Evolutionary conservation across 768 basidiomycete species (phyloP), one percentile per base, ranked within the genome.

Genomic region (Agrocybe chaxingu): DNA sequence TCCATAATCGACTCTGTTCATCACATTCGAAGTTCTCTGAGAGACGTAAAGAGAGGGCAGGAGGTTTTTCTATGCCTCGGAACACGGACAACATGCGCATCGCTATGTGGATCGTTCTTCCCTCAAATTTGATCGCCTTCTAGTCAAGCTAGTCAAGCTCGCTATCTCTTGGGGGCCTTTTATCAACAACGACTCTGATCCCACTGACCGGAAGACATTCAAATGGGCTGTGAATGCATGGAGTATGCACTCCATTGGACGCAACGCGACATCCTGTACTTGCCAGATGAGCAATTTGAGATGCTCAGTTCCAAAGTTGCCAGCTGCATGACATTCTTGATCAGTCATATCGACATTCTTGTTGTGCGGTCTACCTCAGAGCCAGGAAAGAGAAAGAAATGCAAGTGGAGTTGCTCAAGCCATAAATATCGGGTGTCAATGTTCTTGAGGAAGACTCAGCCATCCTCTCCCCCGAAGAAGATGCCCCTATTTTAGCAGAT

Each of bases 141-240:
- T 98, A 32, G 87, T 95, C 67, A 87, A 84, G 53, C 76, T 98
- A 32, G 87, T 95, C 67, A 87, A 84, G 53, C 80, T 98, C 46
- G 92, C 95, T 8, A 98, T 98, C 59, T 89, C 91, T 10, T 99
- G 96, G 96, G 92, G 98, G 32, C 87, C 93, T 39, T 98, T 99
- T 75, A 96, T 98, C 56, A 97, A 93, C 70, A 94, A 98, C 63
- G 92, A 95, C 60, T 99, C 97, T 70, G 91, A 97, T 59, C 93
- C 95, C 6, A 88, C 91, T 33, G 95, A 98, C 66, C 81, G 92
- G 50, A 89, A 87, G 66, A 98, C 93, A 0, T 99, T 99, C 78
- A 88, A 90, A 64, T 98, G 95, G 95, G 95, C 96, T 6, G 94
- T 99, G 47, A 90, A 87, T 51, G 95, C 97, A 2, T 99, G 30